Conservation (phyloP, 2,329 filamentous ascomycete species). For the Alternaria sp. region DNA sequence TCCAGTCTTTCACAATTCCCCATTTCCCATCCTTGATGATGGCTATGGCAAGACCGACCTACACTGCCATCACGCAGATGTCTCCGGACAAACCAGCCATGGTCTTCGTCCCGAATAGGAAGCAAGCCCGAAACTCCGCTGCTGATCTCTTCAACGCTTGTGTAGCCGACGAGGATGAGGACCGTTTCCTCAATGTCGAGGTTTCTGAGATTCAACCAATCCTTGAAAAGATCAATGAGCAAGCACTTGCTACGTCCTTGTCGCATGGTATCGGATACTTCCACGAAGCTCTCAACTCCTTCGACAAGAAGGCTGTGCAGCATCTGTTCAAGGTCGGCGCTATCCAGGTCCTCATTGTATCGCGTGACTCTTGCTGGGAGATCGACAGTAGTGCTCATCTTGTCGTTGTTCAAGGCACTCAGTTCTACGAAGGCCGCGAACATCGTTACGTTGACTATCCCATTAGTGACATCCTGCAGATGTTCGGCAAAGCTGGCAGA, state of each 20-base stretch:
- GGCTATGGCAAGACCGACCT: constrained; percentile 95
- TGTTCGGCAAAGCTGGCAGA: constrained; percentile 93
- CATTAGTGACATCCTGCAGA: constrained; percentile 91
- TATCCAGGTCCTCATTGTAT: constrained; percentile 83
- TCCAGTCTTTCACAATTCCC: constrained; percentile 94
- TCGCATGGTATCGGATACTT: constrained; percentile 97
- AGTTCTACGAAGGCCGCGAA: constrained; percentile 95
- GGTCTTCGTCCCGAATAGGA: constrained; percentile 90
- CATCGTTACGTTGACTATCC: constrained; percentile 98
- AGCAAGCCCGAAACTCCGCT: constrained; percentile 88
- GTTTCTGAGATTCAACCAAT: constrained; percentile 83
- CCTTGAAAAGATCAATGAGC: constrained; percentile 84
- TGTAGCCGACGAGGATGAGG: constrained; percentile 87
- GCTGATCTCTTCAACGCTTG: constrained; percentile 89
- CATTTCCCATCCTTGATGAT: constrained; percentile 99
- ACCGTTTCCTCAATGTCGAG: constrained; percentile 89
- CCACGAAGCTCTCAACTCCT: constrained; percentile 88
- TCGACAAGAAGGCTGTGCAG: constrained; percentile 92
- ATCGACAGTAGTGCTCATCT: constrained; percentile 87
- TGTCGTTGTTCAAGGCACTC: constrained; percentile 96
- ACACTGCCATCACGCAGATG: constrained; percentile 86
- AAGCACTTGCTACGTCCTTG: constrained; percentile 85
- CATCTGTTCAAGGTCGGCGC: constrained; percentile 90
- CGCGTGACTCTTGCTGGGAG: constrained; percentile 96
- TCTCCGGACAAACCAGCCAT: constrained; percentile 90